Conservation (phyloP, 768 basidiomycete genomes). For the Mycena kentingensis region DNA sequence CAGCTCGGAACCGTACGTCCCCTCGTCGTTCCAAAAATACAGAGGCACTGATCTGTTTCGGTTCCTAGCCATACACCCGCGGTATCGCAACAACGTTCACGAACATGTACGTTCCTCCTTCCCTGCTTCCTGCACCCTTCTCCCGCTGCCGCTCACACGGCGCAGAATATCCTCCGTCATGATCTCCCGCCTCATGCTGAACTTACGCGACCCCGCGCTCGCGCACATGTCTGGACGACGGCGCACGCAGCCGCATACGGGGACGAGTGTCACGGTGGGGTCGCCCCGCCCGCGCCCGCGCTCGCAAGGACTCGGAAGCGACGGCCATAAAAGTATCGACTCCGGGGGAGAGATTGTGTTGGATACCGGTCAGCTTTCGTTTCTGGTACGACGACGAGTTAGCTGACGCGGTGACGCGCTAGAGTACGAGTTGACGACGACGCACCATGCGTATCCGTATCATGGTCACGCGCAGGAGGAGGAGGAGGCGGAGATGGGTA, state of each 20-base stretch:
- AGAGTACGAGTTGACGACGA: too few relatives aligned
- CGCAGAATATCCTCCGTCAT: conserved; percentile 9
- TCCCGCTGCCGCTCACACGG: background rate
- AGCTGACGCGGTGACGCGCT: too few relatives aligned
- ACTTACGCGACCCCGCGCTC: conserved; percentile 15
- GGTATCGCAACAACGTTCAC: conserved; percentile 12
- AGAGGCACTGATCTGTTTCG: background rate
- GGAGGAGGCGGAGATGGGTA: too few relatives aligned
- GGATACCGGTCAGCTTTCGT: too few relatives aligned
- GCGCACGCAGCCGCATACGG: background rate
- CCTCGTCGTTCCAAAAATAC: background rate
- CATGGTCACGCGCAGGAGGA: too few relatives aligned
- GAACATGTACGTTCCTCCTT: conserved; percentile 6
- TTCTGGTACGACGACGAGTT: too few relatives aligned
- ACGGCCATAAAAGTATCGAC: too few relatives aligned
- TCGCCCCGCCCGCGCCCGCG: too few relatives aligned
- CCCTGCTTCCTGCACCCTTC: background rate
- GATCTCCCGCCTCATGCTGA: conserved; percentile 19
- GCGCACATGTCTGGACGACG: background rate
- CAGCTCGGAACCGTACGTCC: conserved; percentile 3
- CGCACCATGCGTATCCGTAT: too few relatives aligned
- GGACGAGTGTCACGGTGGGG: background rate
- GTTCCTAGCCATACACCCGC: conserved; percentile 4
- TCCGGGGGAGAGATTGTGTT: too few relatives aligned
- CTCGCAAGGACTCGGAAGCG: too few relatives aligned